phyloP scores from a whole-genome alignment of 371 early-diverging fungal genomes.

The Dichotomocladium elegans region DNA sequence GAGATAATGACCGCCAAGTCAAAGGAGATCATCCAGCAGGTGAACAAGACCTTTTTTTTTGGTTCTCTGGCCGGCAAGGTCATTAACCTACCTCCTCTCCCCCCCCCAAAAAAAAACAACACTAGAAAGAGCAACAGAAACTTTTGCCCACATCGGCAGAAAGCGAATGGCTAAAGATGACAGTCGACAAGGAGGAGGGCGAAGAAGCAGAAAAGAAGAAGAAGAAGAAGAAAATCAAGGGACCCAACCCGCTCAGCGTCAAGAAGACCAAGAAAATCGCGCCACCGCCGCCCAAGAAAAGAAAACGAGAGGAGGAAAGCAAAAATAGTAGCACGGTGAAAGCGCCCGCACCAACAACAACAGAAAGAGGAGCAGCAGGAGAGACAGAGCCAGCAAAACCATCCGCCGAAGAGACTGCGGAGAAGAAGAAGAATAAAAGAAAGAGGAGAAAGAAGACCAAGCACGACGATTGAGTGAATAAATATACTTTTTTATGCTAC shows the following conservation, averaged over 20 bases:
- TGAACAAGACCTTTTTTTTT: slow-evolving; percentile 6
- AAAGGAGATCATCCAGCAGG: slow-evolving; percentile 36
- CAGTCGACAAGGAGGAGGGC: neutral
- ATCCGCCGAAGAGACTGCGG: neutral
- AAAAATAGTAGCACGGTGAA: neutral
- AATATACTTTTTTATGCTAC: neutral
- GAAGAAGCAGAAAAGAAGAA: slow-evolving; percentile 1
- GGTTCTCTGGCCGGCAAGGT: neutral
- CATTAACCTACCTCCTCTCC: slow-evolving; percentile 2
- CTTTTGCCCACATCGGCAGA: slow-evolving; percentile 52
- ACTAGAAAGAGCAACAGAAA: slow-evolving; percentile 37
- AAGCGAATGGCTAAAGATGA: slow-evolving; percentile 35
- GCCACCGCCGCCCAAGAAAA: slow-evolving; percentile 20
- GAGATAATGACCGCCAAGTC: slow-evolving; percentile 71
- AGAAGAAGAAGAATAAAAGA: neutral
- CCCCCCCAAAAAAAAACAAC: no score
- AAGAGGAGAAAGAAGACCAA: neutral
- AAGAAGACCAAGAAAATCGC: slow-evolving; percentile 71
- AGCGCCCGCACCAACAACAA: no score
- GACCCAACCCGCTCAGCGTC: slow-evolving; percentile 81
- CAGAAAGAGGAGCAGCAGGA: slow-evolving; percentile 1
- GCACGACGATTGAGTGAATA: neutral
- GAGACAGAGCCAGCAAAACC: neutral
- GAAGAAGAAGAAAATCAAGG: slow-evolving; percentile 50
- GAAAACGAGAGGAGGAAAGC: slow-evolving; percentile 8